Base-by-base conservation (phyloP, 495 filamentous ascomycete genomes). In the Chaetomium fimeti region DNA sequence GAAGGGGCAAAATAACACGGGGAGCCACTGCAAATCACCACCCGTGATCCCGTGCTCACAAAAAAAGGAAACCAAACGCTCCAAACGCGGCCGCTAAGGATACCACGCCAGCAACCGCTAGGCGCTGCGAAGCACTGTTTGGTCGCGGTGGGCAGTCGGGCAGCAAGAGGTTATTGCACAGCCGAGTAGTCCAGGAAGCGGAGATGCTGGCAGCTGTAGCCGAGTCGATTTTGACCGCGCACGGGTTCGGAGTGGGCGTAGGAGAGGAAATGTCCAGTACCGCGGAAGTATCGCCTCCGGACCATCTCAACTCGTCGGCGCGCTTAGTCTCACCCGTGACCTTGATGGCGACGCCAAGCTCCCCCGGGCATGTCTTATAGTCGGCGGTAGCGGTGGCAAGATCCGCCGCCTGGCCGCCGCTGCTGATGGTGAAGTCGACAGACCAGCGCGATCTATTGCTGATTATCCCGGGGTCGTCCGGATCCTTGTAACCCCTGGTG, bases 341-440 rank as follows among this genome's bases (percentile, higher is more conserved):
- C 22, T 40, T 60, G 57, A 60, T 24, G 20, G 48, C 24, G 13
- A 53, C 12, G 3, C 58, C 58, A 7, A 47, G 54, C 7, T 53
- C 38, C 28, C 57, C 7, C 11, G 22, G 2, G 16, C 57, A 60
- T 43, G 42, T 48, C 11, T 7, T 9, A 25, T 48, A 25, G 22
- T 60, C 32, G 57, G 68, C 69, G 40, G 74, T 74, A 25, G 68
- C 72, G 42, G 75, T 67, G 47, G 71, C 69, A 28, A 77, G 64
- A 57, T 74, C 72, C 13, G 63, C 45, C 63, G 63, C 38, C 62
- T 56, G 66, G 3, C 62, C 69, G 57, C 59, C 64, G 27, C 70
- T 66, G 7, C 67, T 48, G 65, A 65, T 74, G 43, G 66, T 69
- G 57, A 74, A 71, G 3, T 38, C 11, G 32, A 57, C 9, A 12